Evolutionary conservation across 345 rosid genomes (phyloP).

Genomic region (Eutrema japonicum): DNA sequence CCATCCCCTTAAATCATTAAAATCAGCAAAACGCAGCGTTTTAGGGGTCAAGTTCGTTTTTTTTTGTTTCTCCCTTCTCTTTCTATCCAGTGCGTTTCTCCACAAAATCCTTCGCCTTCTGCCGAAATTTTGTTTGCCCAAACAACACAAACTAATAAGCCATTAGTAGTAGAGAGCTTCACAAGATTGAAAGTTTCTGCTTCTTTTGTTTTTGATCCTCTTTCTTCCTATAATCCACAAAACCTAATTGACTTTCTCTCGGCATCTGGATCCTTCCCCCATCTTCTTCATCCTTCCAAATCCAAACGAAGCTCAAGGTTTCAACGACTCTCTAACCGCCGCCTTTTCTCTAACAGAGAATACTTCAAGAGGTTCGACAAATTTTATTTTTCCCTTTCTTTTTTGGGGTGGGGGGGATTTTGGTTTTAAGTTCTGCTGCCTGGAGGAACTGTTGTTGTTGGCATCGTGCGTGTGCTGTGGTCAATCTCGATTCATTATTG

Average conservation of each 20-base stretch:
- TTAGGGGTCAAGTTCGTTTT: background rate
- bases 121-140: conserved; percentile 34
- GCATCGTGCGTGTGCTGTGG: conserved; percentile 42
- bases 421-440: background rate
- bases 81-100: conserved; percentile 42
- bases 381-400: background rate
- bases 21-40: conserved; percentile 31
- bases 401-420: background rate
- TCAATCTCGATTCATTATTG: conserved; percentile 36
- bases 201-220: conserved; percentile 4
- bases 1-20: background rate
- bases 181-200: conserved; percentile 8
- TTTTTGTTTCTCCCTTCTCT: conserved; percentile 4
- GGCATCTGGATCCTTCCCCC: conserved; percentile 10
- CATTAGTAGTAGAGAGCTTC: conserved; percentile 26
- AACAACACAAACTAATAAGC: background rate
- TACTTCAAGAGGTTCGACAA: conserved; percentile 18
- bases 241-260: conserved; percentile 29
- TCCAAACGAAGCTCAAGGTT: conserved; percentile 30
- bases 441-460: conserved; percentile 29
- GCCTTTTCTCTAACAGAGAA: background rate
- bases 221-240: background rate
- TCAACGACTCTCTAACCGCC: conserved; percentile 8
- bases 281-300: conserved; percentile 9
- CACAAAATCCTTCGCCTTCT: conserved; percentile 34